phyloP scores from a whole-genome alignment of 2,329 filamentous ascomycete genomes.

The Phoma sp. region DNA sequence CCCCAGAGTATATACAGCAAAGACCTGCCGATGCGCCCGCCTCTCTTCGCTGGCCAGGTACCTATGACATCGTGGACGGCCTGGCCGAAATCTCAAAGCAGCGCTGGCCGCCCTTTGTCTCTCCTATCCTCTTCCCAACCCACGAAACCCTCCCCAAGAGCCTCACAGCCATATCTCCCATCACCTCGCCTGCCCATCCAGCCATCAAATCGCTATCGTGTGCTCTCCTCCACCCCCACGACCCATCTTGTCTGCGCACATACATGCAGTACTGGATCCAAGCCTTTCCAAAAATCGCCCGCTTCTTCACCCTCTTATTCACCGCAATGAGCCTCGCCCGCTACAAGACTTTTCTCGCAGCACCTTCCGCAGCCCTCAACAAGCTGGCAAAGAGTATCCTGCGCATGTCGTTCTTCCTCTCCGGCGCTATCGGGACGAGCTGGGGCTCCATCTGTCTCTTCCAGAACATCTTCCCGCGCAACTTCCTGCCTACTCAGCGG shows the following conservation, averaged over 20 bases:
- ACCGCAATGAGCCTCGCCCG: slow-evolving; percentile 72
- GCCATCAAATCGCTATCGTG: slow-evolving; percentile 86
- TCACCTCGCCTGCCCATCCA: slow-evolving; percentile 85
- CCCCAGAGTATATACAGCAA: slow-evolving; percentile 77
- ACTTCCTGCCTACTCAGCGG: slow-evolving; percentile 77
- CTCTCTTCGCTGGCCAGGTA: slow-evolving; percentile 74
- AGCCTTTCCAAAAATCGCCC: slow-evolving; percentile 78
- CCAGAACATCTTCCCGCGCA: slow-evolving; percentile 76
- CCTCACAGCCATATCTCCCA: slow-evolving; percentile 73
- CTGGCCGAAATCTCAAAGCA: slow-evolving; percentile 81
- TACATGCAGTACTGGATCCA: slow-evolving; percentile 87
- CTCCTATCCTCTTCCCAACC: slow-evolving; percentile 83
- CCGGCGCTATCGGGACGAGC: slow-evolving; percentile 80
- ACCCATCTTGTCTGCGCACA: slow-evolving; percentile 86
- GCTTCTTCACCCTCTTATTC: slow-evolving; percentile 79
- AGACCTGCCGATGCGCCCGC: slow-evolving; percentile 73
- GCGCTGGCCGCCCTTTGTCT: slow-evolving; percentile 86
- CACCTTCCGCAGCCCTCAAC: slow-evolving; percentile 72
- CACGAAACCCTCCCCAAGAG: slow-evolving; percentile 68
- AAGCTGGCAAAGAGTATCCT: slow-evolving; percentile 72
- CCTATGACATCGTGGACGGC: slow-evolving; percentile 78
- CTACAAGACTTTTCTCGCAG: slow-evolving; percentile 71
- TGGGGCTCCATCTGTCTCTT: slow-evolving; percentile 94
- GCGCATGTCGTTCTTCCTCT: slow-evolving; percentile 77
- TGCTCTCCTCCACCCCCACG: slow-evolving; percentile 83